These are phyloP conservation scores for Pythium monospermum DNA, from an alignment of 352 stramenopile genomes.

Conservation along the genomic window DNA sequence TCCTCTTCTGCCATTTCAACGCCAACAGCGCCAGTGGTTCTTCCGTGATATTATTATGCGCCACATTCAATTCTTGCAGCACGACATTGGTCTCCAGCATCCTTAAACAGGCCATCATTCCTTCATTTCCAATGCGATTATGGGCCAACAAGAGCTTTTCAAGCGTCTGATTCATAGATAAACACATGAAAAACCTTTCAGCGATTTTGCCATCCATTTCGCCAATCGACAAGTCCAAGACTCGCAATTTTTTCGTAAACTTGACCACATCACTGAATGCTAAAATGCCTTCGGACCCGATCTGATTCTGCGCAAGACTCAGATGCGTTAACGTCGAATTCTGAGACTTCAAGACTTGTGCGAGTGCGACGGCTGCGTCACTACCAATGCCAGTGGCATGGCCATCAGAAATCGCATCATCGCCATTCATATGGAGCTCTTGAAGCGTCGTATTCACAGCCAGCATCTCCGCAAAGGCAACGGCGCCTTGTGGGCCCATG, in stretches of 20 bases:
- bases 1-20: conserved; percentile 23
- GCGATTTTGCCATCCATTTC: conserved; percentile 52
- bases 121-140: conserved; percentile 73
- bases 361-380: conserved; percentile 41
- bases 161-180: conserved; percentile 54
- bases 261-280: conserved; percentile 54
- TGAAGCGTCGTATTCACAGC: conserved; percentile 41
- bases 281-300: conserved; percentile 47
- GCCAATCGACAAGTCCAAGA: conserved; percentile 62
- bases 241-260: conserved; percentile 35
- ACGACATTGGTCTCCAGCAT: conserved; percentile 50
- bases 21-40: conserved; percentile 49
- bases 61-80: conserved; percentile 68
- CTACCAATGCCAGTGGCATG: conserved; percentile 41
- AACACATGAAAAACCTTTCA: conserved; percentile 58
- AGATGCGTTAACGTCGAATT: conserved; percentile 49
- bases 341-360: conserved; percentile 30
- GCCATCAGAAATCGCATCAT: conserved; percentile 45
- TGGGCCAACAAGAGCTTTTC: conserved; percentile 47
- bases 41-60: conserved; percentile 70
- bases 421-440: conserved; percentile 62
- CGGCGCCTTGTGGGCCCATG: conserved; percentile 48
- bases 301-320: conserved; percentile 56
- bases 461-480: conserved; percentile 63
- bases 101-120: conserved; percentile 50